Base-by-base conservation (phyloP, 345 rosid species). In the Durio zibethinus region DNA sequence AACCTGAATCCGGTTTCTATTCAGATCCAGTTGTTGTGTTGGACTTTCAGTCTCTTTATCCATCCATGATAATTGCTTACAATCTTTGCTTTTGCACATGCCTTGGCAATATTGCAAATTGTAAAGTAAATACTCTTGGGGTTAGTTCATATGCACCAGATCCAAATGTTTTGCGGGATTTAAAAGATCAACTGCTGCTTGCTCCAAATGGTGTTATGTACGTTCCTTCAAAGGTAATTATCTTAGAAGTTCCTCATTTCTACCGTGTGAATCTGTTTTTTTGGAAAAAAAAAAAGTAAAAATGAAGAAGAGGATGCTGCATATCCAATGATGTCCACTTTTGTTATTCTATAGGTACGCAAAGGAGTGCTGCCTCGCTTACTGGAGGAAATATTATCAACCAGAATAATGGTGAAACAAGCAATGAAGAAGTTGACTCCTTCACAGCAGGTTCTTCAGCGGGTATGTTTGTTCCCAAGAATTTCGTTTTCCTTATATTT, bases 1-100 rank as follows among this genome's bases (percentile, higher is more conserved):
- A 95, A 80, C 98, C 99, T 29, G 97, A 92, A 84, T 95, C 99
- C 81, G 91, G 93, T 61, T 95, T 95, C 83, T 95, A 90, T 80
- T 87, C 86, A 47, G 99, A 93, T 79, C 99, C 99, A 61, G 97
- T 95, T 74, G 85, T 95, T 72, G 97, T 95, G 84, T 88, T 93
- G 90, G 99, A 95, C 82, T 95, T 95, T 81, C 99, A 95, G 79
- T 93, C 99, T 78, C 97, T 95, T 75, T 93, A 95, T 87, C 99
- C 99, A 74, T 95, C 99, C 56, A 92, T 95, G 97, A 88, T 95
- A 79, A 95, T 95, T 74, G 98, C 94, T 73, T 95, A 95, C 84
- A 95, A 95, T 80, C 94, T 95, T 82, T 95, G 99, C 87, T 95
- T 87, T 85, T 88, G 89, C 74, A 95, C 99, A 11, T 93, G 97